Evolutionary conservation across 768 basidiomycete species (phyloP), one percentile per base, ranked within the genome.

Genomic region (Ephemerocybe angulata): DNA sequence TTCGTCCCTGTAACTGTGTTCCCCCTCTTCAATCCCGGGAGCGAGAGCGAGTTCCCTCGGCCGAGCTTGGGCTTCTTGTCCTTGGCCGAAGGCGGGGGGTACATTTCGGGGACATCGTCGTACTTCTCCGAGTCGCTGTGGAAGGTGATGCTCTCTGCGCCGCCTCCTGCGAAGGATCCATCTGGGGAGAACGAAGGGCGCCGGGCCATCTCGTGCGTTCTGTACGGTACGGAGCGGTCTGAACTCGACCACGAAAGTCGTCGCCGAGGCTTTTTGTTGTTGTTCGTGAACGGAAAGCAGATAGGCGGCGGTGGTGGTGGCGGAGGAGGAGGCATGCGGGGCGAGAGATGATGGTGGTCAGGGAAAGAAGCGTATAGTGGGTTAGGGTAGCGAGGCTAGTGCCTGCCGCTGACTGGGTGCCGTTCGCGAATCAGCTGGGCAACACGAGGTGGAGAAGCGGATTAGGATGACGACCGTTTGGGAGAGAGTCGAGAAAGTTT

Each of bases 121-220:
- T 85, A 86, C 44, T 72, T 72, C 59, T 86, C 85, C 1, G 84
- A 83, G 63, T 86, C 85, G 0, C 82, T 75, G 57, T 76, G 76
- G 60, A 86, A 86, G 2, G 80, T 75, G 19, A 86, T 68, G 58
- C 76, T 78, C 50, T 80, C 79, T 1, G 75, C 67, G 25, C 64
- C 64, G 33, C 77, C 72, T 22, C 75, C 69, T 41, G 79, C 58
- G 8, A 74, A 76, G 17, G 25, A 49, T 27, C 11, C 29, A 12
- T 33, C 29, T n/a, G 74, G 70, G 19, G 42, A 60, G 38, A 58
- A 64, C 3, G 65, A 64, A 1, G 41, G 80, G 71, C 59, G 75
- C 70, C 57, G 73, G 68, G 58, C 76, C 70, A 55, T 70, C 53
- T 63, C 17, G 3, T n/a, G 35, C 25, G 40, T 27, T 8, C 47